Percentiles rank a stretch among this genome's conserved stretches.
Evolutionary conservation across 306 rosid species (phyloP).

Genomic region (Castanospermum australe): DNA sequence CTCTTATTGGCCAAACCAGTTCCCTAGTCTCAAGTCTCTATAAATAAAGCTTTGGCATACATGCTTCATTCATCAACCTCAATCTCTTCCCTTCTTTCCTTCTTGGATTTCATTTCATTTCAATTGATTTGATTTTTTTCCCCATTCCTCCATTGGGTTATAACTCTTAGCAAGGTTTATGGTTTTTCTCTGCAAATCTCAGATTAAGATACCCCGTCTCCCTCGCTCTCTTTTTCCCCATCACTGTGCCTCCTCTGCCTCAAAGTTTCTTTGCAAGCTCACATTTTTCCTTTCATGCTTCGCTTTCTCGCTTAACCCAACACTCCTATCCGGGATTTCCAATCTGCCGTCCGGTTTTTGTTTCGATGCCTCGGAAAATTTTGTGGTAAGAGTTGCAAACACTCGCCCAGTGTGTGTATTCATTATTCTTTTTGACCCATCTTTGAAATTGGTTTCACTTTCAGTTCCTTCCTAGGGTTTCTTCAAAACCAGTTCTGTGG

Average conservation of each 20-base stretch:
- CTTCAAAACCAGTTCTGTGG: not conserved
- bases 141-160: constrained; percentile 17
- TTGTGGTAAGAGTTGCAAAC: not conserved
- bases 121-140: not conserved
- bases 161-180: constrained; percentile 44
- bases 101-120: not conserved
- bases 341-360: not conserved
- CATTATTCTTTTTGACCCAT: not conserved
- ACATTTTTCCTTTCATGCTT: not conserved
- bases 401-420: not conserved
- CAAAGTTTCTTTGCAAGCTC: not conserved
- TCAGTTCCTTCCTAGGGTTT: not conserved
- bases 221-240: constrained; percentile 1
- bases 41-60: constrained; percentile 16
- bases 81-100: not conserved
- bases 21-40: constrained; percentile 30
- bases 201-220: constrained; percentile 26
- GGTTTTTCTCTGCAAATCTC: constrained; percentile 5
- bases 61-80: constrained; percentile 1
- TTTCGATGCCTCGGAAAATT: not conserved
- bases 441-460: not conserved
- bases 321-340: not conserved
- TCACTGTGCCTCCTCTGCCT: not conserved
- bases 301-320: not conserved
- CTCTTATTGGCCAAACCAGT: constrained; percentile 11